Evolutionary conservation across 75 land plant genomes (phyloP).

Genomic region (Pseudotsuga menziesii): DNA sequence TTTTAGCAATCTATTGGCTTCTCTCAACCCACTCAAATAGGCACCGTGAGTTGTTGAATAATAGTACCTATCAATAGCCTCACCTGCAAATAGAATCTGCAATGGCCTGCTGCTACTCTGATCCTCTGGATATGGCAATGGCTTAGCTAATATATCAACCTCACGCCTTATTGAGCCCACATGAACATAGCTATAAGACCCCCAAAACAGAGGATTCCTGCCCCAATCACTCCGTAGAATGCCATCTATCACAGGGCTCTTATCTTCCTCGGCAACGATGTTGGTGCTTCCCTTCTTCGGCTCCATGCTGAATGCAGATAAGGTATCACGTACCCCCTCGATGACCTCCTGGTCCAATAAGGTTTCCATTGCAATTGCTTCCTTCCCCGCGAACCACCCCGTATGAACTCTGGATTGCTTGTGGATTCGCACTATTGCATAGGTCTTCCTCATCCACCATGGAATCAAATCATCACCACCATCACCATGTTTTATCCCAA

Average conservation of each 20-base stretch:
- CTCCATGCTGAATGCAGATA: conserved; percentile 13
- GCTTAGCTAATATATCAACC: conserved; percentile 22
- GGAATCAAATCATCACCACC: conserved; percentile 11
- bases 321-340: conserved; percentile 14
- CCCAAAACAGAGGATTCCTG: conserved; percentile 24
- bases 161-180: conserved; percentile 21
- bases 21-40: conserved; percentile 20
- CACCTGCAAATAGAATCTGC: conserved; percentile 28
- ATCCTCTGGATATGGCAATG: conserved; percentile 18
- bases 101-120: conserved; percentile 9
- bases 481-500: not conserved
- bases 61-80: conserved; percentile 19
- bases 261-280: not conserved
- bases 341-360: conserved; percentile 19
- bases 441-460: conserved; percentile 24
- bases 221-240: conserved; percentile 22
- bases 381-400: conserved; percentile 25
- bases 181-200: conserved; percentile 33
- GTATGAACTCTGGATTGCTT: conserved; percentile 12
- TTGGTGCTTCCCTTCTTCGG: not conserved
- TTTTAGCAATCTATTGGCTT: conserved; percentile 18
- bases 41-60: conserved; percentile 34
- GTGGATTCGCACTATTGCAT: conserved; percentile 19
- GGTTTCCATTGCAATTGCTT: conserved; percentile 26
- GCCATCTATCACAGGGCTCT: not conserved